phyloP scores from a whole-genome alignment of 108 stramenopile genomes.

The Stephanodiscus minutulus region DNA sequence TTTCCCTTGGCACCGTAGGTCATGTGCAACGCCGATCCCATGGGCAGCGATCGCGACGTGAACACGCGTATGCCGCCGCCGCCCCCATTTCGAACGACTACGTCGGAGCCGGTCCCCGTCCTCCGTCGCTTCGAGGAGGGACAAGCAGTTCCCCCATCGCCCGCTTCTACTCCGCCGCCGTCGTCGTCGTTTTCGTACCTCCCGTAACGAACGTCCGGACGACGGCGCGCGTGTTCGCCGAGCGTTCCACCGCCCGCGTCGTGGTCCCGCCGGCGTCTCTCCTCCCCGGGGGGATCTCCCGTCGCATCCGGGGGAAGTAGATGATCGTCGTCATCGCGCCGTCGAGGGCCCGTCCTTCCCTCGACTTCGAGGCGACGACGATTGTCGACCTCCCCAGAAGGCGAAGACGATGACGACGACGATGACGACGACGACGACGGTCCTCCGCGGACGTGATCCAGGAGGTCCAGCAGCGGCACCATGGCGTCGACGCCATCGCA shows the following conservation, averaged over 20 bases:
- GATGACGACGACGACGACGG: slow-evolving; percentile 1
- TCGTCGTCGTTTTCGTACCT: not conserved
- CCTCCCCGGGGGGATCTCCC: slow-evolving; percentile 2
- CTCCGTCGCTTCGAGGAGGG: slow-evolving; percentile 1
- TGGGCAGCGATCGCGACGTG: slow-evolving; percentile 14
- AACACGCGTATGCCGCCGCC: slow-evolving; percentile 30
- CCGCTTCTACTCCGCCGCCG: not conserved
- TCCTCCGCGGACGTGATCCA: slow-evolving; percentile 72
- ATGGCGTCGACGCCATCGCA: slow-evolving; percentile 54
- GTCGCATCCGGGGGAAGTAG: slow-evolving; percentile 17
- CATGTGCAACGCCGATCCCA: slow-evolving; percentile 55
- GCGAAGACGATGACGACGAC: not conserved
- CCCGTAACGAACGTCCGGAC: slow-evolving; percentile 1
- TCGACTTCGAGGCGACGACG: too few relatives aligned
- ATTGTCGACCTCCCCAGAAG: not conserved
- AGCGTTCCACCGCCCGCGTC: not conserved
- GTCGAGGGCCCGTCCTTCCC: not conserved
- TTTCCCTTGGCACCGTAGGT: slow-evolving; percentile 85
- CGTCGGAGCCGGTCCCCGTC: not conserved
- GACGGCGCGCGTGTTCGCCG: slow-evolving; percentile 1
- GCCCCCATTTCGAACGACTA: not conserved
- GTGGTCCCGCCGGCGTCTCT: not conserved
- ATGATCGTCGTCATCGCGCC: not conserved
- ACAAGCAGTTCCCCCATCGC: too few relatives aligned
- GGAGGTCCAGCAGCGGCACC: slow-evolving; percentile 78